Evolutionary conservation across 176 grass and related monocot genomes (phyloP), one percentile per base, ranked within the genome.

Genomic region (Carex myosuroides): DNA sequence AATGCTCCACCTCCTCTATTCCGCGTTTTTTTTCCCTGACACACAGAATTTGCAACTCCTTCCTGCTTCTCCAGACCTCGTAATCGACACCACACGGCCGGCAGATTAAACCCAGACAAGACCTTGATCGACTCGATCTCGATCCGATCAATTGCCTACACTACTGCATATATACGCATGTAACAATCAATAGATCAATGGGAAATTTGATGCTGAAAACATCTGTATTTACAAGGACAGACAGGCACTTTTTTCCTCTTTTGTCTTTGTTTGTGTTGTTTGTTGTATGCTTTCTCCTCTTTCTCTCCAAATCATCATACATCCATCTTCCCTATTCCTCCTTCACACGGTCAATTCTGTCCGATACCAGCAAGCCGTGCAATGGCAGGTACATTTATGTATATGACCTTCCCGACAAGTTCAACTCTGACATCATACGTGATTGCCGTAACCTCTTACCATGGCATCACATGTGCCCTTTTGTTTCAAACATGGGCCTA

Each of bases 321-420:
- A 22, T 29, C 6, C 80, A 82, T 37, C 29, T 48, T 26, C 80
- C 39, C 30, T n/a, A 86, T 8, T 87, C 91, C 63, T 50, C 57
- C 24, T 68, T 76, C 17, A 74, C 61, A 3, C 73, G 86, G 18
- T 86, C 86, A 11, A 59, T 84, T 3, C 62, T 87, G 16, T 73
- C 85, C 6, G 64, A 88, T 67, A 92, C 55, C 74, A 61, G 64
- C n/a, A 90, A 86, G 71, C 83, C 82, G 1, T 97, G 94, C 60
- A 64, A 71, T 8, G 92, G 90, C 7, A 81, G 90, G 76, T 94
- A 94, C 85, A 88, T 97, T 79, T 97, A 97, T 70, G 87, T 94
- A n/a, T 92, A 92, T 73, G 83, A 94, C 1, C 90, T 97, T 16
- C 92, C 94, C 12, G 58, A 85, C 0, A 80, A 89, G 7, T 97